Percentiles rank a stretch among this genome's conserved stretches.
Evolutionary conservation across 306 rosid species (phyloP).

Genomic region (Luffa aegyptiaca): DNA sequence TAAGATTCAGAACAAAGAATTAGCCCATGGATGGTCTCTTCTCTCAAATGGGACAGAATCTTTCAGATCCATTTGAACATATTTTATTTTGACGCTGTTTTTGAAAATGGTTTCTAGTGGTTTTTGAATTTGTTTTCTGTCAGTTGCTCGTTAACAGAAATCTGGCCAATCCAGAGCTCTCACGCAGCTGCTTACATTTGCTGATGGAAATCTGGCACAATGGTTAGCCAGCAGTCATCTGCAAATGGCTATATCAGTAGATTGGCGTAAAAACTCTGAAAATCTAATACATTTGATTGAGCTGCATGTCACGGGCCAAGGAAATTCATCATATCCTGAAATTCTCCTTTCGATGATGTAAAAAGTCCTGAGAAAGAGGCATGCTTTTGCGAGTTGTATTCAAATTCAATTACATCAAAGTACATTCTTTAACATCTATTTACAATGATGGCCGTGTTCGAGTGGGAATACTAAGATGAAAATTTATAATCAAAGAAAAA

Average conservation of each 20-base stretch:
- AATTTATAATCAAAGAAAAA: neutral
- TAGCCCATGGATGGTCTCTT: neutral
- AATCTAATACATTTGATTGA: neutral
- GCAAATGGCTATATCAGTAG: neutral
- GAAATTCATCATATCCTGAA: neutral
- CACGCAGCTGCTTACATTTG: neutral
- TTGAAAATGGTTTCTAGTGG: neutral
- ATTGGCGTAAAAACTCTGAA: neutral
- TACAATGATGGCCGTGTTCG: neutral
- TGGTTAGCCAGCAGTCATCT: neutral
- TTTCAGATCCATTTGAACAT: neutral
- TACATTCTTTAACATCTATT: neutral
- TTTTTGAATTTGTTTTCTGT: neutral
- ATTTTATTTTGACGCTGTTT: neutral
- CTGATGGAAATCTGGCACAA: neutral
- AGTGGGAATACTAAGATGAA: constrained; percentile 3
- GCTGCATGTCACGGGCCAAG: neutral
- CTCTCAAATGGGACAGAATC: neutral
- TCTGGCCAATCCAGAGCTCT: neutral
- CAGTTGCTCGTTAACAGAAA: neutral
- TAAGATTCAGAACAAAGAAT: neutral
- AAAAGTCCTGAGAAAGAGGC: neutral
- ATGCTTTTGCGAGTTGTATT: neutral
- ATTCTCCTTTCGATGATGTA: neutral
- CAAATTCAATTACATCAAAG: neutral